These are phyloP conservation scores for Apiotrichum gamsii DNA, from an alignment of 1,284 basidiomycete genomes.

Conservation along the genomic window DNA sequence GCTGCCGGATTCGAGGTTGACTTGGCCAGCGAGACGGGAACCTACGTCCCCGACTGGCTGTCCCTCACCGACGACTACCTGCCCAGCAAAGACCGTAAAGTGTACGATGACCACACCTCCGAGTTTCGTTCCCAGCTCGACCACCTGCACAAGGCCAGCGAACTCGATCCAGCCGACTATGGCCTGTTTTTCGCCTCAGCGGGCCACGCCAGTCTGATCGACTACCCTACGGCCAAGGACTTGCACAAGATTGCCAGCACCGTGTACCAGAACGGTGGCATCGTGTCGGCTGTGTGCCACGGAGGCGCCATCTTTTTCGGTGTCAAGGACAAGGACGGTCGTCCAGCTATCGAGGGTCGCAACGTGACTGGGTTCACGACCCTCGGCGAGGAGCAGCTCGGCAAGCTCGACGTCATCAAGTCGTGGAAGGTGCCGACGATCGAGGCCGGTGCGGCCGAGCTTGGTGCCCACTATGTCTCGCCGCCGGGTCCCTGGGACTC, in stretches of 20 bases:
- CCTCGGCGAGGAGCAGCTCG: constrained; percentile 17
- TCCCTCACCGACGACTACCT: constrained; percentile 10
- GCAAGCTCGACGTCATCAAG: constrained; percentile 15
- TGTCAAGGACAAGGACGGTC: not conserved
- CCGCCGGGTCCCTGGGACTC: constrained; percentile 15
- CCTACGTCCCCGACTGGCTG: constrained; percentile 17
- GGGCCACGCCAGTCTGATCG: constrained; percentile 19
- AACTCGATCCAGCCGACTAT: constrained; percentile 10
- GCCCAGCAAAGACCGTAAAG: constrained; percentile 5
- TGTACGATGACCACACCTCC: constrained; percentile 13
- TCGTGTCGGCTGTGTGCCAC: constrained; percentile 19
- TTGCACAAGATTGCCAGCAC: constrained; percentile 16
- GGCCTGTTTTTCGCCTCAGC: constrained; percentile 22
- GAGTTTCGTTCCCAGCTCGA: constrained; percentile 19
- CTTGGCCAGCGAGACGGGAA: constrained; percentile 18
- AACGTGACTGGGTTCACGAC: constrained; percentile 20
- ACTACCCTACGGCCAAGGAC: constrained; percentile 13
- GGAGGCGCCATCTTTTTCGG: constrained; percentile 12
- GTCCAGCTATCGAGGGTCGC: constrained; percentile 14
- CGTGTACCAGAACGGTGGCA: constrained; percentile 15
- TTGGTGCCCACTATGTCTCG: constrained; percentile 13
- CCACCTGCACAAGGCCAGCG: constrained; percentile 10
- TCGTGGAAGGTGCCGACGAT: constrained; percentile 16
- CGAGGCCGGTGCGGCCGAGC: constrained; percentile 7
- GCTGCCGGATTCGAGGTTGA: constrained; percentile 21